These are phyloP conservation scores for Sugiyamaella japonica DNA, from an alignment of 1,139 yeast species.

Conservation along the genomic window DNA sequence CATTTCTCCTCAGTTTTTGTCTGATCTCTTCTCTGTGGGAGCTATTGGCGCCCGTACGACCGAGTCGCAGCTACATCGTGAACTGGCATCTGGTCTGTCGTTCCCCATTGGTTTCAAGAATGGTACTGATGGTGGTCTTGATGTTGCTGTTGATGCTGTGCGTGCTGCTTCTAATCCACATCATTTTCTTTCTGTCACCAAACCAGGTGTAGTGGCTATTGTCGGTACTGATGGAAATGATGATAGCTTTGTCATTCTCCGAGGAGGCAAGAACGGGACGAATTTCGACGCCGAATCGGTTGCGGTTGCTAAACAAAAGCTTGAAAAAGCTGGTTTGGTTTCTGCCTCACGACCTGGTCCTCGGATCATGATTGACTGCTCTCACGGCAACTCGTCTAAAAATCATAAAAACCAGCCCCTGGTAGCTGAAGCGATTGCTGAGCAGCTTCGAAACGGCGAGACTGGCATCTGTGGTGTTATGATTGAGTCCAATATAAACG, in stretches of 20 bases:
- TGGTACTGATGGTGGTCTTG: conserved; percentile 92
- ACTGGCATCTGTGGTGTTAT: conserved; percentile 83
- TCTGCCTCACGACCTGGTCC: conserved; percentile 45
- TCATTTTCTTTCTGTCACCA: conserved; percentile 91
- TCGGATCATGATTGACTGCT: conserved; percentile 94
- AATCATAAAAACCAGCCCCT: conserved; percentile 90
- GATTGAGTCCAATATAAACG: conserved; percentile 91
- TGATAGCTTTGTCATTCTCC: conserved; percentile 84
- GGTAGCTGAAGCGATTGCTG: conserved; percentile 79
- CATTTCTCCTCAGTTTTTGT: conserved; percentile 88
- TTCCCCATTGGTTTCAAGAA: conserved; percentile 98
- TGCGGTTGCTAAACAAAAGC: conserved; percentile 62
- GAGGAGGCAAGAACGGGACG: conserved; percentile 95
- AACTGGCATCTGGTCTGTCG: conserved; percentile 88
- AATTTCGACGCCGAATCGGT: conserved; percentile 81
- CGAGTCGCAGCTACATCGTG: conserved; percentile 95
- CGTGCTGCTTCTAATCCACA: conserved; percentile 92
- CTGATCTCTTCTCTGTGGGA: conserved; percentile 88
- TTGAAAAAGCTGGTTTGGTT: conserved; percentile 57
- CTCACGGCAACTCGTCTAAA: conserved; percentile 93
- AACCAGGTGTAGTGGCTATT: conserved; percentile 92
- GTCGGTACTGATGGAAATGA: conserved; percentile 93
- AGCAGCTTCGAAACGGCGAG: conserved; percentile 78
- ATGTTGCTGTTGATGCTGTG: conserved; percentile 91
- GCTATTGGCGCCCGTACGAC: conserved; percentile 99